phyloP scores from a whole-genome alignment of 495 filamentous ascomycete genomes.

The Aspergillus diversus region DNA sequence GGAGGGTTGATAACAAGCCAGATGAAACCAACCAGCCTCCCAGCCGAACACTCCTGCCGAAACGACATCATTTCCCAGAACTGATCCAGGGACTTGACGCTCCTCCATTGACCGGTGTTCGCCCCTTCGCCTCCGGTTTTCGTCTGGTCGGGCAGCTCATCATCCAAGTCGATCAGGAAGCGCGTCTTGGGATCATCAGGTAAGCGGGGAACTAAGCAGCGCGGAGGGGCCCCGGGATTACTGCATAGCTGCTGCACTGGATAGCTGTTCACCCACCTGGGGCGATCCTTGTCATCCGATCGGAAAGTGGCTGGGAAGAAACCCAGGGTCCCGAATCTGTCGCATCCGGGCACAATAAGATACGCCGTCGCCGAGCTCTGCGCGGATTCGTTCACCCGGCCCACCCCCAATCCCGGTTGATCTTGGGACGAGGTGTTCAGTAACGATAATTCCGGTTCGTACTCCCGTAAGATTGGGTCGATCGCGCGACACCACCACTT shows the following conservation, averaged over 20 bases:
- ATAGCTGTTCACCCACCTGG: conserved; percentile 57
- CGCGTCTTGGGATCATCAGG: conserved; percentile 96
- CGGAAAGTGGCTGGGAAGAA: conserved; percentile 59
- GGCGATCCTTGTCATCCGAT: conserved; percentile 46
- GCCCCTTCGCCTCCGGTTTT: conserved; percentile 39
- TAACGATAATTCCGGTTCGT: conserved; percentile 43
- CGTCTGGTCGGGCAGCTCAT: conserved; percentile 59
- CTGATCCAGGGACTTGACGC: conserved; percentile 77
- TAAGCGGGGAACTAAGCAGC: conserved; percentile 86
- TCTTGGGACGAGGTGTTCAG: not conserved
- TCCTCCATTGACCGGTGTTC: conserved; percentile 72
- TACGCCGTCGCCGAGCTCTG: conserved; percentile 64
- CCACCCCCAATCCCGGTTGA: conserved; percentile 38
- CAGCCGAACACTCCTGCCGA: conserved; percentile 91
- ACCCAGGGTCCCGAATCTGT: conserved; percentile 68
- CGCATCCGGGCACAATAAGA: conserved; percentile 83
- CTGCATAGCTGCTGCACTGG: conserved; percentile 65
- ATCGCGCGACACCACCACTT: conserved; percentile 93
- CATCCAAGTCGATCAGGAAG: conserved; percentile 87
- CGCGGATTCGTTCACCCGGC: conserved; percentile 42
- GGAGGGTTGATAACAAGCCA: conserved; percentile 80
- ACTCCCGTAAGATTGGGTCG: conserved; percentile 67
- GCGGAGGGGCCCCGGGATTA: conserved; percentile 65
- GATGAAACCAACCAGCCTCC: conserved; percentile 87
- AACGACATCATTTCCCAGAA: conserved; percentile 99